Base-by-base conservation (phyloP, 2,329 filamentous ascomycete species). In the Eutypella sp. region DNA sequence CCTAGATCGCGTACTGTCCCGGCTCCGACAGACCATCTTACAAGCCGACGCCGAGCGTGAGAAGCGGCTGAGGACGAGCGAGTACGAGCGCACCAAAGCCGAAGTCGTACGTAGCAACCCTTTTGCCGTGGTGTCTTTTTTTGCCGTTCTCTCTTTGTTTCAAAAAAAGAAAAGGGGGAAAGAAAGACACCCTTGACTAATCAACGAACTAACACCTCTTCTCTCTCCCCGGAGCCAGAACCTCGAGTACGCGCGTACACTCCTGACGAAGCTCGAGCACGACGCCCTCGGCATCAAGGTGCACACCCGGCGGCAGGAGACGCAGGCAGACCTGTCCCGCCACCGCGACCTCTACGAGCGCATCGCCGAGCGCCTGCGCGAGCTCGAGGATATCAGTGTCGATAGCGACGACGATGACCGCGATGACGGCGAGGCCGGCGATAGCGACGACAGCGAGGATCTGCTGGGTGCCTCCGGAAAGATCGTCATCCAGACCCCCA, bases 181-280 rank as follows among this genome's bases (percentile, higher is more conserved):
- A n/a, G n/a, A n/a, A n/a, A n/a, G n/a, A n/a, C n/a, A n/a, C n/a
- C 8, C 25, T 29, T 8, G 13, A 29, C 25, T 8, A 29, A 29
- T 8, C 25, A 29, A 29, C 13, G 18, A 34, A 34, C 42, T 52
- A 22, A 43, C 41, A 48, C 47, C 47, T 45, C 23, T 4, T 23
- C 34, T 41, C 16, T 41, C 10, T 34, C n/a, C 37, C 20, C 11
- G 11, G 9, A 6, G 19, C 8, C 15, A 87, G 80, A 91, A 89
- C 57, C 71, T 92, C 49, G 79, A 86, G 54, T 81, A 87, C 61
- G 87, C 87, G 18, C 80, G 82, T 34, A 76, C 74, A 0, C 74
- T 87, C 24, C 78, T 91, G 46, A 76, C 84, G 18, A 82, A 76
- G 48, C 75, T 89, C 36, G 87, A 90, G 62, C 85, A 88, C 56